Evolutionary conservation across 1,284 basidiomycete species (phyloP).

Genomic region (Schizophyllum amplum): DNA sequence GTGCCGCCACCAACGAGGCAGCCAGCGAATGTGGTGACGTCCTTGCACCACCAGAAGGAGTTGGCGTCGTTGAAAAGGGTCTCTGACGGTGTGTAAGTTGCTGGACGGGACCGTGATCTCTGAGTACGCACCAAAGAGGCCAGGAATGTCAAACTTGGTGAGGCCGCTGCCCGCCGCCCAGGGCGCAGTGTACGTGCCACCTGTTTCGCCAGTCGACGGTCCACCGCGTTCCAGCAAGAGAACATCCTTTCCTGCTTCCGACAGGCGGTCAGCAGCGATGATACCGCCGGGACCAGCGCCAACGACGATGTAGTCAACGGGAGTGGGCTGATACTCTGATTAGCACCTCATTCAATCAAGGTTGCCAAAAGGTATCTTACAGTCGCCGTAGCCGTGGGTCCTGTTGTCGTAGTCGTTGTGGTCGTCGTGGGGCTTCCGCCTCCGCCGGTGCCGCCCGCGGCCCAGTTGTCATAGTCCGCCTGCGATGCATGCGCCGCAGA

Average conservation of each 20-base stretch:
- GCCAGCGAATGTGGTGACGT: conserved; percentile 53
- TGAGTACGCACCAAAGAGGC: conserved; percentile 35
- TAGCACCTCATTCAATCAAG: no score
- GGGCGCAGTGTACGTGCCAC: conserved; percentile 44
- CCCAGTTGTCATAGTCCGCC: conserved; percentile 40
- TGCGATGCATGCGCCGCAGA: conserved; percentile 38
- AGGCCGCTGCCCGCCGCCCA: conserved; percentile 21
- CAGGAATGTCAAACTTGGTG: conserved; percentile 59
- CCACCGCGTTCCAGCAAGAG: conserved; percentile 55
- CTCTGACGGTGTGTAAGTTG: conserved; percentile 22
- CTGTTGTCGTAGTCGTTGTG: conserved; percentile 23
- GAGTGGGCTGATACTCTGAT: not conserved
- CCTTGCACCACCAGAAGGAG: conserved; percentile 61
- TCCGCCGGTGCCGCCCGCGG: conserved; percentile 34
- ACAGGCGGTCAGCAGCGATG: conserved; percentile 43
- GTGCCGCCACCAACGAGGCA: conserved; percentile 58
- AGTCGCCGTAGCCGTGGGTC: conserved; percentile 29
- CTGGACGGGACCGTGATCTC: not conserved
- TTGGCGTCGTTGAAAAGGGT: conserved; percentile 51
- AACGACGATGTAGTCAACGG: conserved; percentile 49
- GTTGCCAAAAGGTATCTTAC: conserved; percentile 7
- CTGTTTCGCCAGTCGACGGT: conserved; percentile 50
- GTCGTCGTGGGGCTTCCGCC: conserved; percentile 22
- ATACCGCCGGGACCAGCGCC: conserved; percentile 45
- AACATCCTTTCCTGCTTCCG: conserved; percentile 55